phyloP scores from a whole-genome alignment of 2,329 filamentous ascomycete genomes.

The Lachnellula occidentalis region DNA sequence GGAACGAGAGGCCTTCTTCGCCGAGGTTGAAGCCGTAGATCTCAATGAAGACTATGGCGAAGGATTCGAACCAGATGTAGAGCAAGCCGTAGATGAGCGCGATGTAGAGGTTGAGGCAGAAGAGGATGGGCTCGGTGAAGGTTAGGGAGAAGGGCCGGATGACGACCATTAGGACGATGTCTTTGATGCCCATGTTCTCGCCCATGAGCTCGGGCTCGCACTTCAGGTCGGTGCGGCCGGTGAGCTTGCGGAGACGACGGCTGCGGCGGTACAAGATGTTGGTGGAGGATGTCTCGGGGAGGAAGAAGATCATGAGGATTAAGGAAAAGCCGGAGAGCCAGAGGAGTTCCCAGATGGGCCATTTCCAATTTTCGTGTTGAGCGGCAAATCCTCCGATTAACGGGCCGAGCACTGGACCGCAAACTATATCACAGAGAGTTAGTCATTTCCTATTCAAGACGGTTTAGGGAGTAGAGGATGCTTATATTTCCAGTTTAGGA shows the following conservation, averaged over 20 bases:
- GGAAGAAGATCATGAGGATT: slow-evolving; percentile 51
- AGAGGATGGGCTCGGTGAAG: slow-evolving; percentile 54
- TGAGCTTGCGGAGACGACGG: slow-evolving; percentile 51
- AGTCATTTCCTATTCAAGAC: too few species aligned
- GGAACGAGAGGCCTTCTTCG: slow-evolving; percentile 53
- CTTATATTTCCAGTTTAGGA: too few species aligned
- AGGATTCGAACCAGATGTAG: slow-evolving; percentile 60
- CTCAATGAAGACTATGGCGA: slow-evolving; percentile 52
- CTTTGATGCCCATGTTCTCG: slow-evolving; percentile 41
- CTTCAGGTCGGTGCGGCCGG: slow-evolving; percentile 48
- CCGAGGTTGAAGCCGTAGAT: slow-evolving; percentile 56
- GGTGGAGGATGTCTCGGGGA: slow-evolving; percentile 56
- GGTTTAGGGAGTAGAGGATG: too few species aligned
- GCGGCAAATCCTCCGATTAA: slow-evolving; percentile 55
- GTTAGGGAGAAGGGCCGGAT: slow-evolving; percentile 54
- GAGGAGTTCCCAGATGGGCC: slow-evolving; percentile 52
- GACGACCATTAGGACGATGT: slow-evolving; percentile 47
- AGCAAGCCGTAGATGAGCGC: slow-evolving; percentile 57
- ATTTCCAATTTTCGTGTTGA: slow-evolving; percentile 52
- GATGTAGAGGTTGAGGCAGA: slow-evolving; percentile 57
- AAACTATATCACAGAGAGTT: not conserved
- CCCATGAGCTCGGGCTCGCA: slow-evolving; percentile 59
- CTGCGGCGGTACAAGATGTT: slow-evolving; percentile 58
- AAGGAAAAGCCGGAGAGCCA: slow-evolving; percentile 54
- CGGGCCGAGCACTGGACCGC: slow-evolving; percentile 52